phyloP scores from a whole-genome alignment of 768 basidiomycete species.

The Gelatoporia subvermispora region DNA sequence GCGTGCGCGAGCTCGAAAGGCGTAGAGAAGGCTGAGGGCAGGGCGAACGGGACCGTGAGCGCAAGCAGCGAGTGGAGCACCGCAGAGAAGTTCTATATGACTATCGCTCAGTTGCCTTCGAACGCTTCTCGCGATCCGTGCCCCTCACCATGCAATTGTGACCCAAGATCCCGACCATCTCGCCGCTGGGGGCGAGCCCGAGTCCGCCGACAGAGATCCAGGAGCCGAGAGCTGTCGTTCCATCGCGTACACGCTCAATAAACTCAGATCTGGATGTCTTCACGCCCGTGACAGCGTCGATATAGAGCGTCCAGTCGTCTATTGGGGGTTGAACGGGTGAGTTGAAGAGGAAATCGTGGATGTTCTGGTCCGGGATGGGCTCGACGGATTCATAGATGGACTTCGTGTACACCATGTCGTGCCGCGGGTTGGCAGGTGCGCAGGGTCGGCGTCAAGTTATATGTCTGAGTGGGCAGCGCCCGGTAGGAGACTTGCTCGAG shows the following conservation, averaged over 20 bases:
- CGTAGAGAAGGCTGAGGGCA: conserved; percentile 49
- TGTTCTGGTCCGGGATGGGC: conserved; percentile 43
- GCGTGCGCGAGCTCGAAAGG: conserved; percentile 48
- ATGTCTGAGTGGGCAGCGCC: no score
- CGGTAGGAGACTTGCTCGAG: no score
- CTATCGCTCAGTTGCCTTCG: background rate
- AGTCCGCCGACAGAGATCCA: conserved; percentile 50
- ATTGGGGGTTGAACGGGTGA: conserved; percentile 37
- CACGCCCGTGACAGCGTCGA: conserved; percentile 47
- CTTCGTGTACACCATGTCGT: conserved; percentile 17
- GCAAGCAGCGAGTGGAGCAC: conserved; percentile 45
- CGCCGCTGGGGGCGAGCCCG: conserved; percentile 43
- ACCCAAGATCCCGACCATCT: conserved; percentile 66
- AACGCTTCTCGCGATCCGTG: background rate
- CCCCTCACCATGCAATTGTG: conserved; percentile 60
- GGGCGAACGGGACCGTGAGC: conserved; percentile 46
- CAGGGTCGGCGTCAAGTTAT: no score
- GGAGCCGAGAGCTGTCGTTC: conserved; percentile 46
- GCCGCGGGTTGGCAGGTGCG: no score
- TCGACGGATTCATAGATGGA: conserved; percentile 55
- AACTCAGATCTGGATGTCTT: conserved; percentile 43
- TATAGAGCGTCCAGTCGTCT: conserved; percentile 45
- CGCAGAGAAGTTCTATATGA: conserved; percentile 41
- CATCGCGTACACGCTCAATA: conserved; percentile 43
- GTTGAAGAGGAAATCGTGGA: conserved; percentile 48